Evolutionary conservation across 106 monocot species (phyloP).

Genomic region (Agapanthus africanus): DNA sequence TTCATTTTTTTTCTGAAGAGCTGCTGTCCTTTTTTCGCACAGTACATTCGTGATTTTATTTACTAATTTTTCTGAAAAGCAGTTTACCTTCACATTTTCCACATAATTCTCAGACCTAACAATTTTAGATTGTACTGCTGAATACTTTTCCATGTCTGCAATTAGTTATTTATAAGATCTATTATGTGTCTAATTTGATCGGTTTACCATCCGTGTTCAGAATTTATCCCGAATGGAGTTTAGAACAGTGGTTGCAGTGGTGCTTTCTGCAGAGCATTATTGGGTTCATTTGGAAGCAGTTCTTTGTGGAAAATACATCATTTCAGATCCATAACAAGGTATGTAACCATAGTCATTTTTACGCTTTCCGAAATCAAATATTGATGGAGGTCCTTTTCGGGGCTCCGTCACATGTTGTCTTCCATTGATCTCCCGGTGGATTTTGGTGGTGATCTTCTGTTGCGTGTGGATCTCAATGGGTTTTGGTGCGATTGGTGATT

Average conservation of each 20-base stretch:
- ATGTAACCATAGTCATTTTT: too few species aligned
- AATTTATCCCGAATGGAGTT: neutral
- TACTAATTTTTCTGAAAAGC: neutral
- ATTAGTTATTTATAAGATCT: neutral
- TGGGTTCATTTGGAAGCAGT: neutral
- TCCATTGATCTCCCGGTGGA: too few species aligned
- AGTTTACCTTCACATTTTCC: neutral
- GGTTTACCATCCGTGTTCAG: neutral
- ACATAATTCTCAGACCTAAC: neutral
- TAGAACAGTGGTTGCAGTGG: neutral
- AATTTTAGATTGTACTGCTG: neutral
- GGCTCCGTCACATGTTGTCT: too few species aligned
- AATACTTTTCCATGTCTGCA: neutral
- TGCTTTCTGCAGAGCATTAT: neutral
- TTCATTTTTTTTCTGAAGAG: too few species aligned
- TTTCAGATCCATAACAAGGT: too few species aligned
- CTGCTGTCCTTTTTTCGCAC: too few species aligned
- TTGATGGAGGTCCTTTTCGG: too few species aligned
- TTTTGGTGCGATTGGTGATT: too few species aligned
- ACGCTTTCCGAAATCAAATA: too few species aligned
- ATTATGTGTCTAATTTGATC: neutral
- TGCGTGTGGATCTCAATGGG: too few species aligned
- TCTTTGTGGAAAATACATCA: conserved; percentile 2
- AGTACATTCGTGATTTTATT: neutral
- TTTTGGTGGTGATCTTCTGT: too few species aligned